Evolutionary conservation across 495 filamentous ascomycete genomes (phyloP), one percentile per base, ranked within the genome.

Genomic region (Penicillium argentinense): DNA sequence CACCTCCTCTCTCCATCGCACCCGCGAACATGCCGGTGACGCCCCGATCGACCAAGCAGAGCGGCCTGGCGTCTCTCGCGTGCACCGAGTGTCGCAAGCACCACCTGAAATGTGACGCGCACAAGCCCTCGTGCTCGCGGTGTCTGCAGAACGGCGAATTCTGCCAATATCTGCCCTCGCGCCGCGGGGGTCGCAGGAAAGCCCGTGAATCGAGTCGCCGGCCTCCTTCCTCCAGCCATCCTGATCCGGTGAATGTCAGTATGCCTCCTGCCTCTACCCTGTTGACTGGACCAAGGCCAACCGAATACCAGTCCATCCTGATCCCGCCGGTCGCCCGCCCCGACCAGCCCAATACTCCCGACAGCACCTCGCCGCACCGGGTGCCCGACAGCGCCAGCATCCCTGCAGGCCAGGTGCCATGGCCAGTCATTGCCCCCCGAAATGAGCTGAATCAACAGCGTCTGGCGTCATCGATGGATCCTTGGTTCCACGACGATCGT

Each of bases 41-140:
- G 17, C 47, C 51, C 5, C 45, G 43, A 33, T 51, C 47, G 25
- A 57, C 59, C 2, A 62, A 60, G 32, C 34, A 49, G 24, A 62
- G 40, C 40, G 59, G 59, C 5, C 40, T 62, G 23, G 56, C 47
- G 19, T 60, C 68, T 4, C 53, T 73, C 7, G 69, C 69, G n/a
- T 73, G 69, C 32, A 70, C 64, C 2, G 68, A 68, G 38, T 73
- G 69, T 56, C 59, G 69, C 13, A 70, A 70, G 39, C 68, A 73
- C 19, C 69, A 73, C 49, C 49, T 73, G 13, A 72, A 72, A 56
- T 73, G 69, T 34, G 68, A 73, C 14, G 68, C 61, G 3, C 54
- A 52, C 11, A 64, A 52, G 22, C 68, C 68, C 5, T 57, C 63
- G 8, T 72, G 68, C 44, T 63, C 67, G 7, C 65, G 68, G 11